Percentiles rank a stretch among this genome's conserved stretches.
These are phyloP conservation scores for Calophaca sinica DNA, from an alignment of 306 rosid species.

Conservation along the genomic window DNA sequence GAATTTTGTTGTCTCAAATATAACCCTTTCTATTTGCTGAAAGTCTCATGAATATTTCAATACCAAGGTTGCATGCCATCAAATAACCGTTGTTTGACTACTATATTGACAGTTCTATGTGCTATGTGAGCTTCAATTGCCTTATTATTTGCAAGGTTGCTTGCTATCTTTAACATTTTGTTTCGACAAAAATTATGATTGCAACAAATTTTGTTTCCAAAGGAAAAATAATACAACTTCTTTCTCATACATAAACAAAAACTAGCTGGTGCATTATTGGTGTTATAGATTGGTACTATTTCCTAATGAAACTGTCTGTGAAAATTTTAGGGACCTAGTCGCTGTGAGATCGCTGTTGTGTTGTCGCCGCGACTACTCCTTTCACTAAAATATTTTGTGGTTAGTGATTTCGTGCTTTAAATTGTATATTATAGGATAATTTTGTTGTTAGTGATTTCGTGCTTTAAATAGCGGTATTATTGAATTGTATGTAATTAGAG, in stretches of 20 bases:
- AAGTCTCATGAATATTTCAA: background rate
- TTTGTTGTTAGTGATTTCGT: too few species aligned
- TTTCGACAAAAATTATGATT: background rate
- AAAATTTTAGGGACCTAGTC: too few species aligned
- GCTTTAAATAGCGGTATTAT: too few species aligned
- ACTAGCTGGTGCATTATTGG: conserved; percentile 17
- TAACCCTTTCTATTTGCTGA: conserved; percentile 3
- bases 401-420: too few species aligned
- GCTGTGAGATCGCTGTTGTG: too few species aligned
- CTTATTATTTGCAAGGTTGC: conserved; percentile 1
- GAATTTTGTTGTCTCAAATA: background rate
- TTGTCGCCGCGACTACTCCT: too few species aligned
- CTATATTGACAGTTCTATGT: background rate
- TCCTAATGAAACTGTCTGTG: too few species aligned
- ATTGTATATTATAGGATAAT: too few species aligned
- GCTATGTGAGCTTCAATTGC: conserved; percentile 20
- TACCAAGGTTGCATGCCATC: background rate
- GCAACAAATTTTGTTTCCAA: background rate
- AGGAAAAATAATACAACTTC: background rate
- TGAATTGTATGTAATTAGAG: too few species aligned
- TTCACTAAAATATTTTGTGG: too few species aligned
- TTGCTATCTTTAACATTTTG: background rate
- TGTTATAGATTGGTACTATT: conserved; percentile 3
- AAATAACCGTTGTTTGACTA: background rate
- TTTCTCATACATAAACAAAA: background rate